phyloP scores from a whole-genome alignment of 2,329 filamentous ascomycete genomes.

The Leptographium procerum region DNA sequence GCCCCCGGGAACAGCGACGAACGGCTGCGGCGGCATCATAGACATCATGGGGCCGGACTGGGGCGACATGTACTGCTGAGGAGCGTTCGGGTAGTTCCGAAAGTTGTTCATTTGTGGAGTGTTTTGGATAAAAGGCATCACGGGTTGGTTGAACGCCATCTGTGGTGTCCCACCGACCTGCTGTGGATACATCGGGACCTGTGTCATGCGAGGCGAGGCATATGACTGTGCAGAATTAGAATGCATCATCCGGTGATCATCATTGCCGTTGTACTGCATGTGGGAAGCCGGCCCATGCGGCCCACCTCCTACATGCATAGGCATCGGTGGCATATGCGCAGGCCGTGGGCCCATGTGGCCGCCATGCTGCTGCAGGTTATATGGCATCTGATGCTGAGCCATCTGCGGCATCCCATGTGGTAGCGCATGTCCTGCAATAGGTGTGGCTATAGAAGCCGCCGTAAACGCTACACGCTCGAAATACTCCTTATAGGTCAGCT shows the following conservation, averaged over 20 bases:
- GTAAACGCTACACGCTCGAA: conserved; percentile 57
- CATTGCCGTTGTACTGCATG: conserved; percentile 53
- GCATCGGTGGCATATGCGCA: conserved; percentile 66
- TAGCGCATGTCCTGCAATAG: conserved; percentile 37
- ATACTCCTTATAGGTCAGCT: conserved; percentile 60
- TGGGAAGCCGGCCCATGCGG: conserved; percentile 58
- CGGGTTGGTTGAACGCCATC: conserved; percentile 59
- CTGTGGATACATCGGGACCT: conserved; percentile 58
- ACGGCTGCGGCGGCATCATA: conserved; percentile 77
- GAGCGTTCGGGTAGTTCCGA: conserved; percentile 59
- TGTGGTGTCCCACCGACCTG: conserved; percentile 59
- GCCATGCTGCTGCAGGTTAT: conserved; percentile 63
- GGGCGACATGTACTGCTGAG: conserved; percentile 63
- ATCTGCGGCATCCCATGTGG: conserved; percentile 60
- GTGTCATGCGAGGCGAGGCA: conserved; percentile 69
- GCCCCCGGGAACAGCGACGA: conserved; percentile 60
- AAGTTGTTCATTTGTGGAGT: conserved; percentile 60
- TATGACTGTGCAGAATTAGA: conserved; percentile 75
- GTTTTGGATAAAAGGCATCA: conserved; percentile 60
- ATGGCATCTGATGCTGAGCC: conserved; percentile 70
- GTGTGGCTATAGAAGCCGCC: conserved; percentile 46
- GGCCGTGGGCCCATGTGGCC: conserved; percentile 55
- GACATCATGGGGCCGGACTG: conserved; percentile 62
- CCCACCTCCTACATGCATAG: conserved; percentile 51
- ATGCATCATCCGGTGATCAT: conserved; percentile 79